A percentile compares a stretch with the other conserved stretches of the same genome.
These are phyloP conservation scores for Kurtzmaniella quercitrusa DNA, from an alignment of 1,139 yeast genomes.

Conservation along the genomic window DNA sequence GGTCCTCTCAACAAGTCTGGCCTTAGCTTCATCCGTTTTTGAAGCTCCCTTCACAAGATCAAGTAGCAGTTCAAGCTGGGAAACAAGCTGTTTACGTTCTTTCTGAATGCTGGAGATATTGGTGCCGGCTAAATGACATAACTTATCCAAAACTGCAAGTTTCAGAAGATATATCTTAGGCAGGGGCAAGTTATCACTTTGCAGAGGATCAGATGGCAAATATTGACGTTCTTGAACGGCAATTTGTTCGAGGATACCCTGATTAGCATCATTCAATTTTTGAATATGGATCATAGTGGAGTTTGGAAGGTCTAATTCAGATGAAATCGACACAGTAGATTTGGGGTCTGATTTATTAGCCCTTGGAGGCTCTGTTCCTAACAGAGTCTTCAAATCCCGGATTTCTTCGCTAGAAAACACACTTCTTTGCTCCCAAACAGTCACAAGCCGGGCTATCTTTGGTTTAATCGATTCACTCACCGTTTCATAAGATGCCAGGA, in stretches of 20 bases:
- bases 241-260: constrained; percentile 38
- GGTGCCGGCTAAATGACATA: constrained; percentile 32
- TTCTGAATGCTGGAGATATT: constrained; percentile 36
- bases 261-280: constrained; percentile 27
- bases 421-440: constrained; percentile 70
- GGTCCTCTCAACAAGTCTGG: constrained; percentile 39
- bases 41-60: constrained; percentile 39
- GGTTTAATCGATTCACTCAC: constrained; percentile 41
- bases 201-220: constrained; percentile 37
- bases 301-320: constrained; percentile 38
- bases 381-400: constrained; percentile 32
- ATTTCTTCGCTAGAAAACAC: constrained; percentile 49
- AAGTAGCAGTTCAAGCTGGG: constrained; percentile 40
- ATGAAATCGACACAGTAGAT: constrained; percentile 16
- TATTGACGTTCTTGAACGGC: constrained; percentile 41
- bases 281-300: constrained; percentile 27
- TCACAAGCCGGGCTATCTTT: constrained; percentile 61
- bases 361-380: not conserved
- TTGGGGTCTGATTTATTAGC: not conserved
- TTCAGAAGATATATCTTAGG: constrained; percentile 47
- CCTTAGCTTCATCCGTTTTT: constrained; percentile 41
- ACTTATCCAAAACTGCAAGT: constrained; percentile 39
- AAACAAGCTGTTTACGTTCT: constrained; percentile 35
- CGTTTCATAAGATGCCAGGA: constrained; percentile 26
- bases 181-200: constrained; percentile 47